These are phyloP conservation scores for Castanea sativa DNA, from an alignment of 306 rosid species.

Conservation along the genomic window DNA sequence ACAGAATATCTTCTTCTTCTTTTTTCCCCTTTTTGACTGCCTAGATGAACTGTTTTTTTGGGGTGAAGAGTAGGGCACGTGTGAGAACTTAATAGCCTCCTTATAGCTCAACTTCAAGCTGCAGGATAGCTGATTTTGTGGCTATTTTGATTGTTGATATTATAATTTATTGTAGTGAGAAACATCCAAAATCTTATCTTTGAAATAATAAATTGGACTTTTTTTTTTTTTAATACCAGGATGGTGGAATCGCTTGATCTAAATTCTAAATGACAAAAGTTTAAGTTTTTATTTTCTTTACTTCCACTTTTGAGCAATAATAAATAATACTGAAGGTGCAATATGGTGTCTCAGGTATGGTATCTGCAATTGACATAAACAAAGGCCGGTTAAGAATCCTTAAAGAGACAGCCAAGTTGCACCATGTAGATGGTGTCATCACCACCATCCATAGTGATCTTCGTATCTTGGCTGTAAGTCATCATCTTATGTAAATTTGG, in stretches of 20 bases:
- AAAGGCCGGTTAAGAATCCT: slow-evolving; percentile 80
- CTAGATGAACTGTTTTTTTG: not conserved
- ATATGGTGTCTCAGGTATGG: slow-evolving; percentile 53
- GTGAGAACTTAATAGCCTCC: not conserved
- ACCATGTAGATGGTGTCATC: slow-evolving; percentile 65
- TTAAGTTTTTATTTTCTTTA: not conserved
- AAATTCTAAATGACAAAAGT: not conserved
- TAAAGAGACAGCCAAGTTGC: slow-evolving; percentile 76
- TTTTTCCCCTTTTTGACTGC: not conserved
- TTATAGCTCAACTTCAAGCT: not conserved
- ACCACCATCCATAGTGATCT: slow-evolving; percentile 66
- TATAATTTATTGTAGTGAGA: not conserved
- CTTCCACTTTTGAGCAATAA: not conserved
- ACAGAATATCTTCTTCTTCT: not conserved
- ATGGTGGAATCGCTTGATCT: not conserved
- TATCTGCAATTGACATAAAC: slow-evolving; percentile 69
- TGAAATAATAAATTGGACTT: not conserved
- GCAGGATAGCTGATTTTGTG: not conserved
- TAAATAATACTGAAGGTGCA: slow-evolving; percentile 6
- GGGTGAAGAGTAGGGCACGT: not conserved
- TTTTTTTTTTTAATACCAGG: not conserved
- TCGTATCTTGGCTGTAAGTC: slow-evolving; percentile 54
- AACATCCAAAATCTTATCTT: not conserved
- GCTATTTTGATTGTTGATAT: not conserved
- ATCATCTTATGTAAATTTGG: slow-evolving; percentile 3